These are phyloP conservation scores for Talaromyces sp. DNA, from an alignment of 2,329 filamentous ascomycete species.

Conservation along the genomic window DNA sequence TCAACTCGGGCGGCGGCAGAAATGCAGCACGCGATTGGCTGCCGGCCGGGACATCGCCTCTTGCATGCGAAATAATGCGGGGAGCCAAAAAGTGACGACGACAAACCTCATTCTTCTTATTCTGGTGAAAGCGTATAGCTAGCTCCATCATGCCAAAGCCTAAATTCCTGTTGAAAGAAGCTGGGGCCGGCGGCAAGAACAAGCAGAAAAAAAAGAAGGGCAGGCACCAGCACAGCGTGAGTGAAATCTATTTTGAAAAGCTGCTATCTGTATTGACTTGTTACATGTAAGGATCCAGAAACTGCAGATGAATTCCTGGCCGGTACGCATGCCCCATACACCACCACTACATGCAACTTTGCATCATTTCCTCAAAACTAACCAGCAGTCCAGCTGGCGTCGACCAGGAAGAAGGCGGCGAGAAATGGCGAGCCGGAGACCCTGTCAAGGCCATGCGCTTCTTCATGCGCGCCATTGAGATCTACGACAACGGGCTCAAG, in stretches of 20 bases:
- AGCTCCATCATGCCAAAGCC: slow-evolving; percentile 32
- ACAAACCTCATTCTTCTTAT: neutral
- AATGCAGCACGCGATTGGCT: too few relatives aligned
- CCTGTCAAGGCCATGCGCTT: slow-evolving; percentile 59
- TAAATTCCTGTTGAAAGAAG: slow-evolving; percentile 37
- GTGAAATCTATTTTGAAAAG: neutral
- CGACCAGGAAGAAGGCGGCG: slow-evolving; percentile 65
- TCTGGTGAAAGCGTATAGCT: neutral
- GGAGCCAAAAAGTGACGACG: neutral
- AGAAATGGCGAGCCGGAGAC: slow-evolving; percentile 71
- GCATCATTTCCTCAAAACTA: neutral
- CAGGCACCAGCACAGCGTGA: slow-evolving; percentile 31
- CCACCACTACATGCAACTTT: neutral
- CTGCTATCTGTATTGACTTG: slow-evolving; percentile 5
- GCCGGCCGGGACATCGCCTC: neutral
- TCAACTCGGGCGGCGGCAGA: neutral
- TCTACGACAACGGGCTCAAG: slow-evolving; percentile 60
- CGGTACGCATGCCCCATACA: slow-evolving; percentile 31
- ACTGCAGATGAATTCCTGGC: slow-evolving; percentile 66
- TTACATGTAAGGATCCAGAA: slow-evolving; percentile 44
- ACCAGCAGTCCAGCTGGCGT: slow-evolving; percentile 50
- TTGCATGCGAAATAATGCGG: neutral
- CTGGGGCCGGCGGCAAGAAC: slow-evolving; percentile 39
- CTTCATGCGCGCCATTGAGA: slow-evolving; percentile 59
- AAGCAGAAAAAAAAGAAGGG: slow-evolving; percentile 15